Evolutionary conservation across 306 rosid genomes (phyloP), one percentile per base, ranked within the genome.

Genomic region (Quercus mongolica): DNA sequence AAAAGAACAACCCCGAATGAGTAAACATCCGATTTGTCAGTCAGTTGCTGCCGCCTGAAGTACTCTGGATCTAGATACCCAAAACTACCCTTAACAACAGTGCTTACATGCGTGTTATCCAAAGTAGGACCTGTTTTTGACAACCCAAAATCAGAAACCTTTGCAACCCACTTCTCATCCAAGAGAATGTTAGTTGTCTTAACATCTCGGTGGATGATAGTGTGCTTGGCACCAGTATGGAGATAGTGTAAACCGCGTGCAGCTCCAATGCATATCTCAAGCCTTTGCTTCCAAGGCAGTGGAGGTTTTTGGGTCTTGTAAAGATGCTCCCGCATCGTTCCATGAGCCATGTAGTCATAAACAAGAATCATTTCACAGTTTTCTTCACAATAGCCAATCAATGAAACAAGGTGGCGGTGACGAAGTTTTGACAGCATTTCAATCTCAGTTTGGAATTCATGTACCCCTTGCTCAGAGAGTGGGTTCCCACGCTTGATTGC

Each of bases 371-470:
- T 96, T 85, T 96, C 99, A 49, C 88, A 84, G 89, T 96, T 93
- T 55, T 96, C 99, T 81, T 93, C 99, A 19, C 99, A 96, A 75
- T 91, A 96, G 70, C 99, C 99, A 56, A 96, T 96, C 80, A 96
- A 74, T 0, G 99, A 96, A 67, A 96, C 99, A 73, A 96, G 99
- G 85, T 96, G 99, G 72, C 99, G 93, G 70, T 96, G 99, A 33
- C 99, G 99, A 76, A 96, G 99, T 82, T 96, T 96, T 21, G 99
- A 96, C 44, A 96, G 99, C 99, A 96, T 96, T 82, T 96, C 99
- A 83, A 96, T 96, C 90, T 96, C 99, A 28, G 99, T 96, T 72
- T 91, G 99, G 80, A 96, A 96, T 69, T 96, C 99, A n/a, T 96
- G 97, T 30, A 96, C 97, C 7, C 99, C 99, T 79, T 96, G 99